Evolutionary conservation across 2,329 filamentous ascomycete genomes (phyloP), one percentile per base, ranked within the genome.

Genomic region (Verticillium nonalfalfae): DNA sequence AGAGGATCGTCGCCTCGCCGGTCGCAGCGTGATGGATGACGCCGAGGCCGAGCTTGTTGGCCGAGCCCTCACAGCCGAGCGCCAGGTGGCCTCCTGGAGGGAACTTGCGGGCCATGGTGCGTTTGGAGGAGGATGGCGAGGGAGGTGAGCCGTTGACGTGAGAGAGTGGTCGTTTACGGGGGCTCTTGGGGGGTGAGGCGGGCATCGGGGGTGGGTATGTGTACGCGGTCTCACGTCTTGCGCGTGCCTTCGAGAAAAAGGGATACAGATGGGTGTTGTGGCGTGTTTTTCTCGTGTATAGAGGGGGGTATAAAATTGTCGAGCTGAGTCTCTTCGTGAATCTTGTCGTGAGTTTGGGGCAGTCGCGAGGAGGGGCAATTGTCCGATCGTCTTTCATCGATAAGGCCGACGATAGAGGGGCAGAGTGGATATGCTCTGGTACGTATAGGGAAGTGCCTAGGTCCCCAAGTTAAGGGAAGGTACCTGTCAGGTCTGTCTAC

Each of bases 31-130:
- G 95, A 31, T 87, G 85, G 74, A 99, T 97, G 62, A 99, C 81
- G 71, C 95, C 95, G 62, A 98, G 89, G 67, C 94, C 95, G 59
- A 99, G 87, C 78, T 99, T 99, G 82, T 99, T 99, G 76, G 95
- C 95, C 61, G 92, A 97, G 74, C 95, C 94, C 81, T 99, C 95
- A 73, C 81, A 84, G 66, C 84, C 84, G 65, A 87, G 76, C 68
- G 84, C 81, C 65, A 85, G 80, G 70, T 59, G 61, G 52, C 81
- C 81, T 61, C 78, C 68, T 66, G 70, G 61, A 34, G 61, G 60
- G 54, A 67, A 61, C 67, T 72, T 71, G 57, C 67, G 69, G 31
- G 59, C 34, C 3, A 63, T 59, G 5, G 62, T 62, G 52, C 60
- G 60, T 64, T 65, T 38, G 59, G 60, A 52, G 59, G 62, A 31